Percentiles rank a stretch among this genome's conserved stretches.
phyloP scores from a whole-genome alignment of 2,329 filamentous ascomycete genomes.

The Sclerotinia nivalis region DNA sequence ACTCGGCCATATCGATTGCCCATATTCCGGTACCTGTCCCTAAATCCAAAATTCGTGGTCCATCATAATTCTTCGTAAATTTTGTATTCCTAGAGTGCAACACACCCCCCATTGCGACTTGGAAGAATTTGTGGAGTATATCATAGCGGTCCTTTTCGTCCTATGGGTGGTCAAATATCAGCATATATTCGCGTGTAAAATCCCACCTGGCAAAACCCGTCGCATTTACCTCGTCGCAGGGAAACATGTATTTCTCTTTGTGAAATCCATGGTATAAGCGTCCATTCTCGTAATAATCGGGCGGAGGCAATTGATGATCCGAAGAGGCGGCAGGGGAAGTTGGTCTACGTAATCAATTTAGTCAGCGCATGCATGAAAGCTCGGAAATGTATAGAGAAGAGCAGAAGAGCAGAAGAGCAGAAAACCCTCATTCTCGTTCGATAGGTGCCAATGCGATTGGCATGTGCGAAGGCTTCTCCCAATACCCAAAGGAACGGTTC shows the following conservation, averaged over 20 bases:
- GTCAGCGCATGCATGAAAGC: not conserved
- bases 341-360: conserved; percentile 30
- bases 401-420: not conserved
- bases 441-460: not conserved
- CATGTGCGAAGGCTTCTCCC: conserved; percentile 7
- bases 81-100: conserved; percentile 45
- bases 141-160: conserved; percentile 76
- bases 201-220: not conserved
- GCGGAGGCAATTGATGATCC: conserved; percentile 29
- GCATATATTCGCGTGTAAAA: conserved; percentile 13
- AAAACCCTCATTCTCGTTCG: not conserved
- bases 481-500: not conserved
- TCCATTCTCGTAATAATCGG: conserved; percentile 62
- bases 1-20: conserved; percentile 84
- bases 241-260: conserved; percentile 71
- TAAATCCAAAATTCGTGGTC: conserved; percentile 59
- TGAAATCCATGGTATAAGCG: conserved; percentile 69
- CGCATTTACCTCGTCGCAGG: conserved; percentile 67
- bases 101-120: conserved; percentile 58
- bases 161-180: conserved; percentile 44
- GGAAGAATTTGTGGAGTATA: conserved; percentile 77
- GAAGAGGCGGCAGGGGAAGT: conserved; percentile 25
- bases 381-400: not conserved
- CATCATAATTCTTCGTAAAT: conserved; percentile 36
- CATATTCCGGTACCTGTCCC: conserved; percentile 91